These are phyloP conservation scores for Crithidia bombi DNA, from an alignment of 208 protist species.

Conservation along the genomic window DNA sequence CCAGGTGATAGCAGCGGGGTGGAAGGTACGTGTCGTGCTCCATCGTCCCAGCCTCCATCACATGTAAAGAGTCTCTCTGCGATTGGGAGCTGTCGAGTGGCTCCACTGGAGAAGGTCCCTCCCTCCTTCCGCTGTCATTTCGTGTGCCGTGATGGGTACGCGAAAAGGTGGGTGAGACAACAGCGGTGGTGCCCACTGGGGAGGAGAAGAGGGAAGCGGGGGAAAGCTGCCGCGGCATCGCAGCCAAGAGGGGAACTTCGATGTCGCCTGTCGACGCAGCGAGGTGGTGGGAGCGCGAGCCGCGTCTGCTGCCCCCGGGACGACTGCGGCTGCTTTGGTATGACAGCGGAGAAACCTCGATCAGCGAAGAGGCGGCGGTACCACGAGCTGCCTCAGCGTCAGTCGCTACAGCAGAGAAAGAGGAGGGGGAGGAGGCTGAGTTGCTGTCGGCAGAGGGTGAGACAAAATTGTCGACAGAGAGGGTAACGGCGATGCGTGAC, in stretches of 20 bases:
- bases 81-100: neutral
- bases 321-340: neutral
- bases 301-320: neutral
- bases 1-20: conserved; percentile 6
- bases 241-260: neutral
- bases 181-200: neutral
- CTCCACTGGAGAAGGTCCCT: neutral
- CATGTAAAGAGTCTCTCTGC: neutral
- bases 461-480: neutral
- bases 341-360: conserved; percentile 2
- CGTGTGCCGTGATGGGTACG: neutral
- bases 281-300: neutral
- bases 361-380: neutral
- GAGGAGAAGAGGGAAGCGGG: neutral
- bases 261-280: neutral
- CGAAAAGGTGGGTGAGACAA: no score
- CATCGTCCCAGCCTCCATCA: neutral
- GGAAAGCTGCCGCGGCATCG: neutral
- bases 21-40: conserved; percentile 9
- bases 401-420: neutral
- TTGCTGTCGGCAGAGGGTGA: neutral
- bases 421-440: neutral
- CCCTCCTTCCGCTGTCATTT: neutral
- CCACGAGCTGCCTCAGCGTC: neutral
- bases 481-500: neutral